Evolutionary conservation across 495 filamentous ascomycete genomes (phyloP).

Genomic region (Thozetella sp.): DNA sequence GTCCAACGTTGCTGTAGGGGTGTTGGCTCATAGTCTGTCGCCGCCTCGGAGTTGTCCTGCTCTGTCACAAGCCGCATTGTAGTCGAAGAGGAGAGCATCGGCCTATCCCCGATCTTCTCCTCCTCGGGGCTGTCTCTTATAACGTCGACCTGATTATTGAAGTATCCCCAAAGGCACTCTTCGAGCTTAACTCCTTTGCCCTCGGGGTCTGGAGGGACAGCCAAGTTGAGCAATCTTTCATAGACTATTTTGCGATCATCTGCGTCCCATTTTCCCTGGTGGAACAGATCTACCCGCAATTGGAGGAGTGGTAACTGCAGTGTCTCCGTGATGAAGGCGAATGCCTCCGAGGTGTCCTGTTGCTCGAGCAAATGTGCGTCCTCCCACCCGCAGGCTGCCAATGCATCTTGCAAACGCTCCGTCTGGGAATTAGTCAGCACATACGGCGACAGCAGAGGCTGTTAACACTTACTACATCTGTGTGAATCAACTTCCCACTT

Average conservation of each 20-base stretch:
- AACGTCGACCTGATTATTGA: conserved; percentile 93
- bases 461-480: conserved; percentile 79
- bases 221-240: conserved; percentile 89
- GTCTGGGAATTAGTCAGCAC: conserved; percentile 62
- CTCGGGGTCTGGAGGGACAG: conserved; percentile 67
- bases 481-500: conserved; percentile 82
- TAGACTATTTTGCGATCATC: conserved; percentile 95
- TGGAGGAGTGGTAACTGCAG: conserved; percentile 87
- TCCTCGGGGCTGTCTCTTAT: conserved; percentile 66
- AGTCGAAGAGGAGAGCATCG: conserved; percentile 17
- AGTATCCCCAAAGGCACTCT: conserved; percentile 89
- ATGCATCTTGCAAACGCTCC: conserved; percentile 74
- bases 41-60: conserved; percentile 20
- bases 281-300: conserved; percentile 92
- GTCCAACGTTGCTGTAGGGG: conserved; percentile 31
- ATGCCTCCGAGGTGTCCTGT: conserved; percentile 94
- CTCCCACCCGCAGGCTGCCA: conserved; percentile 90
- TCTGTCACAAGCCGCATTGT: conserved; percentile 38
- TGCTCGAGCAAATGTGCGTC: conserved; percentile 76
- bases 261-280: conserved; percentile 78
- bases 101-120: conserved; percentile 34
- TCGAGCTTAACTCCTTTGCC: conserved; percentile 75
- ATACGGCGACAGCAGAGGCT: neutral
- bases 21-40: no score
- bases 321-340: conserved; percentile 89